Percentiles rank a stretch among this genome's conserved stretches.
phyloP scores from a whole-genome alignment of 495 filamentous ascomycete species.

The Eremomyces bilateralis region DNA sequence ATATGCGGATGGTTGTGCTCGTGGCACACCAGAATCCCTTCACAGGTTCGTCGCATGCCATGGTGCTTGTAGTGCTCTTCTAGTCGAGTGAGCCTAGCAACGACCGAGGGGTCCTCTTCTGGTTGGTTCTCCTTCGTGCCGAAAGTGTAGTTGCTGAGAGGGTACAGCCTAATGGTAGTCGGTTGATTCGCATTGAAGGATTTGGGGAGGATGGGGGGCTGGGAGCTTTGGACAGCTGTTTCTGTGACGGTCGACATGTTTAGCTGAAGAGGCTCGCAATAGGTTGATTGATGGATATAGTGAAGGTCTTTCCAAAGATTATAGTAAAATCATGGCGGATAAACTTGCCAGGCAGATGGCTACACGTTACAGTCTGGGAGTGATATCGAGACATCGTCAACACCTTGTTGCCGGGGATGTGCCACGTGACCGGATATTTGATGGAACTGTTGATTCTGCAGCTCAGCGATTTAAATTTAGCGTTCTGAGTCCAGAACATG shows the following conservation, averaged over 20 bases:
- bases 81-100: constrained; percentile 74
- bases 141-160: constrained; percentile 95
- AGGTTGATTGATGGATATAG: too few species aligned
- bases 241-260: constrained; percentile 21
- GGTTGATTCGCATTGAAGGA: constrained; percentile 79
- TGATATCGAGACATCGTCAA: too few species aligned
- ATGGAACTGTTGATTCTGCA: too few species aligned
- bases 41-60: constrained; percentile 92
- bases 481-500: too few species aligned
- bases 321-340: too few species aligned
- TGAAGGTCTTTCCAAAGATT: too few species aligned
- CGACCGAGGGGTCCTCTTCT: constrained; percentile 88
- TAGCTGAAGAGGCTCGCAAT: too few species aligned
- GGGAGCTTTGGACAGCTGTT: constrained; percentile 13
- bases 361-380: too few species aligned
- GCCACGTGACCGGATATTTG: too few species aligned
- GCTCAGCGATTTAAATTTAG: too few species aligned
- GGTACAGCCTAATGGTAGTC: constrained; percentile 76
- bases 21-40: constrained; percentile 91
- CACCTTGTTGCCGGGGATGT: too few species aligned
- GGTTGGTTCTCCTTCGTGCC: constrained; percentile 95
- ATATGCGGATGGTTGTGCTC: constrained; percentile 98
- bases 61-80: constrained; percentile 83
- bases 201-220: constrained; percentile 47
- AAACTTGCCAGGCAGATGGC: too few species aligned